Conservation (phyloP, 2,329 filamentous ascomycete genomes). For the Colletotrichum cereale region DNA sequence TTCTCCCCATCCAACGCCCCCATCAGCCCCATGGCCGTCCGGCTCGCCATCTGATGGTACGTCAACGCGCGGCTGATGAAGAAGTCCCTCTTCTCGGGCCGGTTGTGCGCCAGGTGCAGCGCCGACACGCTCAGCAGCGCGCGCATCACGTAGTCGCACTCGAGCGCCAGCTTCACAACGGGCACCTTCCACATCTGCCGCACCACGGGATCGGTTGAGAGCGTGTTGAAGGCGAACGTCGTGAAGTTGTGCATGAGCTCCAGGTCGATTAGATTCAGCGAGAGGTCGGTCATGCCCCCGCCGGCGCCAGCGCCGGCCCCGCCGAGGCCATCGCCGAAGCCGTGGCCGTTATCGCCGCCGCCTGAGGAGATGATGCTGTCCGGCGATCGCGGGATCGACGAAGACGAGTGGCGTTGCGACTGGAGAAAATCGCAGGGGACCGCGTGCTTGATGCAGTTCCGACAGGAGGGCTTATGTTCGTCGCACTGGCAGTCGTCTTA, state of each 20-base stretch:
- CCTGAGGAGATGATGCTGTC: slow-evolving; percentile 15
- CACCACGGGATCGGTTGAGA: slow-evolving; percentile 56
- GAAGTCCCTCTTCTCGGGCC: slow-evolving; percentile 51
- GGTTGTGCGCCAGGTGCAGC: slow-evolving; percentile 60
- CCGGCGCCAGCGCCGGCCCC: slow-evolving; percentile 36
- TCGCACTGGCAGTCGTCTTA: slow-evolving; percentile 42
- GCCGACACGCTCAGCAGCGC: slow-evolving; percentile 63
- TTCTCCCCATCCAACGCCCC: slow-evolving; percentile 40
- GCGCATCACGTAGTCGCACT: slow-evolving; percentile 62
- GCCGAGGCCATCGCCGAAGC: slow-evolving; percentile 11
- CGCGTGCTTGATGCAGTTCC: slow-evolving; percentile 47
- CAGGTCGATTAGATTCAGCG: slow-evolving; percentile 59
- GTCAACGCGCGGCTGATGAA: slow-evolving; percentile 48
- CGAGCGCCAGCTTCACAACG: slow-evolving; percentile 60
- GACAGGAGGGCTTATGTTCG: slow-evolving; percentile 45
- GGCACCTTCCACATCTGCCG: slow-evolving; percentile 61
- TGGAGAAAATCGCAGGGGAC: slow-evolving; percentile 46
- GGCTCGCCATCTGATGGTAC: slow-evolving; percentile 41
- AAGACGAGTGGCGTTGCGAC: slow-evolving; percentile 34
- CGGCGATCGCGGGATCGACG: slow-evolving; percentile 30
- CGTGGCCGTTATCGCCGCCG: slow-evolving; percentile 17
- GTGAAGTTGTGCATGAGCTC: slow-evolving; percentile 68
- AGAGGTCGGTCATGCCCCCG: slow-evolving; percentile 38
- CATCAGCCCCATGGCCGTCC: slow-evolving; percentile 42
- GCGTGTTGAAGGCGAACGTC: slow-evolving; percentile 61